A percentile compares a stretch with the other conserved stretches of the same genome.
These are phyloP conservation scores for Pseudogymnoascus sp. DNA, from an alignment of 2,329 filamentous ascomycete species.

Conservation along the genomic window DNA sequence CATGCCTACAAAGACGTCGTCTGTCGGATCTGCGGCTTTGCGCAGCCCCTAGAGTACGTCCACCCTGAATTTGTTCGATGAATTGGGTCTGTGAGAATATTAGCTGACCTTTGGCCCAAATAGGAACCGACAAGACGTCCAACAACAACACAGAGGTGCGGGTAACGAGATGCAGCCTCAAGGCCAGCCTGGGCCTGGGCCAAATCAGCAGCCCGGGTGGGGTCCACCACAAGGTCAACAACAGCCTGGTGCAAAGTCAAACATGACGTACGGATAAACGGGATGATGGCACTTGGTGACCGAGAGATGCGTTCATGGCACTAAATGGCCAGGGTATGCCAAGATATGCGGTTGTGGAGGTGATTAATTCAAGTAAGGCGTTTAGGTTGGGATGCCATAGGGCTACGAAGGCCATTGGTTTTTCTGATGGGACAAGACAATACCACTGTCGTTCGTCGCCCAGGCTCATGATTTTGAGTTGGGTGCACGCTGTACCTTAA, in stretches of 20 bases:
- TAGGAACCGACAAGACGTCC: background rate
- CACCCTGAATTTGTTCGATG: background rate
- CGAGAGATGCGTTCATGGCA: background rate
- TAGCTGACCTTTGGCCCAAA: background rate
- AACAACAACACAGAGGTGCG: background rate
- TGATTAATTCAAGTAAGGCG: background rate
- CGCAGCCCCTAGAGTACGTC: slow-evolving; percentile 50
- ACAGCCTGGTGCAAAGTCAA: background rate
- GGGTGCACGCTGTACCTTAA: background rate
- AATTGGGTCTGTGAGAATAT: background rate
- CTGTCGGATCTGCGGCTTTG: slow-evolving; percentile 71
- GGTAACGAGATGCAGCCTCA: slow-evolving; percentile 3
- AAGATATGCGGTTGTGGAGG: background rate
- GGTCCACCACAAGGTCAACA: slow-evolving; percentile 4
- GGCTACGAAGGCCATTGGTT: background rate
- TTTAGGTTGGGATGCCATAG: background rate
- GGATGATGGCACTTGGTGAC: background rate
- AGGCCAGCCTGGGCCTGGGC: background rate
- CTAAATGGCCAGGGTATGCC: background rate
- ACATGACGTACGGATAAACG: slow-evolving; percentile 9
- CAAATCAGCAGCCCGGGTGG: background rate
- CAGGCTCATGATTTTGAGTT: background rate
- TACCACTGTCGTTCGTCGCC: background rate
- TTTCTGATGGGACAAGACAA: background rate
- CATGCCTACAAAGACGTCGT: slow-evolving; percentile 61